These are phyloP conservation scores for Stemphylium beticola DNA, from an alignment of 2,329 filamentous ascomycete genomes.

Conservation along the genomic window DNA sequence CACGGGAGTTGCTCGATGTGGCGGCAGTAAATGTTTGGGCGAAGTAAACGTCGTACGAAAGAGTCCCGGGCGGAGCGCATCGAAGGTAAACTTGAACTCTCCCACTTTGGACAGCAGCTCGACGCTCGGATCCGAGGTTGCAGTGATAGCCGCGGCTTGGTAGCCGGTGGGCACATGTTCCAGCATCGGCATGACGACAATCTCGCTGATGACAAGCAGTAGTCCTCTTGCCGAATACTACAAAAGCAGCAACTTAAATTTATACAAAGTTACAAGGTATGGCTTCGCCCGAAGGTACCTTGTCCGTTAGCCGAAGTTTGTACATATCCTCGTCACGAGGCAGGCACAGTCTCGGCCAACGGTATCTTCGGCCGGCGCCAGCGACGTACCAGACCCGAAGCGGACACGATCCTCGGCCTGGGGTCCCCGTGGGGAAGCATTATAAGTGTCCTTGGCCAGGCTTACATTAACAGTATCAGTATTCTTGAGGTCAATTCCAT, in stretches of 20 bases:
- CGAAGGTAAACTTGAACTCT: slow-evolving; percentile 65
- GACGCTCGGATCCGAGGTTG: slow-evolving; percentile 36
- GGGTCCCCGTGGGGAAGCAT: slow-evolving; percentile 36
- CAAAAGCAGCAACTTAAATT: background rate
- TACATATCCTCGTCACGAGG: background rate
- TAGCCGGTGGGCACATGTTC: slow-evolving; percentile 52
- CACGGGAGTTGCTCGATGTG: slow-evolving; percentile 65
- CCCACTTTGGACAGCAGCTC: slow-evolving; percentile 54
- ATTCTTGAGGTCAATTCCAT: background rate
- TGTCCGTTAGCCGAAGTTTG: background rate
- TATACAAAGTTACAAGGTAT: slow-evolving; percentile 4
- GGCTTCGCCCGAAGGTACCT: slow-evolving; percentile 2
- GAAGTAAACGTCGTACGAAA: slow-evolving; percentile 74
- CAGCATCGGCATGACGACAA: slow-evolving; percentile 55
- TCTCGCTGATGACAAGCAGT: no score
- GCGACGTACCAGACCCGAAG: background rate
- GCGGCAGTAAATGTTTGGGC: slow-evolving; percentile 66
- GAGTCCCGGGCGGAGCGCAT: slow-evolving; percentile 66
- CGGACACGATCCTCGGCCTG: slow-evolving; percentile 17
- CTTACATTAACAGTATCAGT: slow-evolving; percentile 7
- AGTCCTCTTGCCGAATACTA: background rate
- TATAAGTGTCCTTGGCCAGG: slow-evolving; percentile 17
- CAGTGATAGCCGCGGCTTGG: slow-evolving; percentile 32
- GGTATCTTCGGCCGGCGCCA: slow-evolving; percentile 20
- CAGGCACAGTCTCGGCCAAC: slow-evolving; percentile 4